phyloP scores from a whole-genome alignment of 345 rosid species.

The Gossypium anomalum region DNA sequence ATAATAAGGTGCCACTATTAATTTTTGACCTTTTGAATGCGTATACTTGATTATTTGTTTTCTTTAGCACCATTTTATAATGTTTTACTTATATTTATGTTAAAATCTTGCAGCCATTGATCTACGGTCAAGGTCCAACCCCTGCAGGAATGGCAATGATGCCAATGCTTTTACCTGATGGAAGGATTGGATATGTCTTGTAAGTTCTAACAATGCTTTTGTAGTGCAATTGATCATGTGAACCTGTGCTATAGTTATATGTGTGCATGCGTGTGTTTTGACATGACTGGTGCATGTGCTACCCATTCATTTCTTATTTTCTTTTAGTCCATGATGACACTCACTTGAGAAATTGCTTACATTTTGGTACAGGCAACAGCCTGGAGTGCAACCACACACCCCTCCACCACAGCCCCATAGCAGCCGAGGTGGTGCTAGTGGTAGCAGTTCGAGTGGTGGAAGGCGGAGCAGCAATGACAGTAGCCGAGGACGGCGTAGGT shows the following conservation, averaged over 20 bases:
- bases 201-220: constrained; percentile 34
- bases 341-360: not conserved
- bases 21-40: not conserved
- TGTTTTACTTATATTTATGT: constrained; percentile 10
- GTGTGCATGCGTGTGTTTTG: too few species aligned
- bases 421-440: constrained; percentile 42
- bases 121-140: constrained; percentile 71
- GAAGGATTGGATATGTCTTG: constrained; percentile 93
- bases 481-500: constrained; percentile 61
- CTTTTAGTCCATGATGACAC: not conserved
- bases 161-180: constrained; percentile 96
- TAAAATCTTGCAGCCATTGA: constrained; percentile 58
- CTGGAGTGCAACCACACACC: constrained; percentile 57
- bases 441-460: constrained; percentile 55
- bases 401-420: constrained; percentile 45
- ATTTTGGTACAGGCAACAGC: constrained; percentile 63
- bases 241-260: not conserved
- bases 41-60: not conserved
- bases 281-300: not conserved
- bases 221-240: not conserved
- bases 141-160: constrained; percentile 92
- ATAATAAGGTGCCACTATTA: not conserved
- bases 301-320: not conserved
- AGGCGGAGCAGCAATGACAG: constrained; percentile 50
- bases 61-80: not conserved